phyloP scores from a whole-genome alignment of 2,329 filamentous ascomycete species.

The Colletotrichum lentis region DNA sequence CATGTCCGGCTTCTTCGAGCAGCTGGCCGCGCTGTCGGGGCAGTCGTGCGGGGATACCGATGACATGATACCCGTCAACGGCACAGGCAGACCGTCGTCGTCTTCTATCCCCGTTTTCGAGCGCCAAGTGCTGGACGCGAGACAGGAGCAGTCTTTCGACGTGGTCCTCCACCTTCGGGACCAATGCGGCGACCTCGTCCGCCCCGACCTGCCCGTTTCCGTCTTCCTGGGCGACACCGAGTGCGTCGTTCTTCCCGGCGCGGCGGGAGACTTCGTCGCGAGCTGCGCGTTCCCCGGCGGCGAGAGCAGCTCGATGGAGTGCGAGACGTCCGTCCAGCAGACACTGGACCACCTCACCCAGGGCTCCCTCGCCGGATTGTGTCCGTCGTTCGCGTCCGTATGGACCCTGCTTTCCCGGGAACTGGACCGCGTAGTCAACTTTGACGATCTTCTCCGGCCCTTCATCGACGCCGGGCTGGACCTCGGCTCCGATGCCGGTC shows the following conservation, averaged over 20 bases:
- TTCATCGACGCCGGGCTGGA: constrained; percentile 25
- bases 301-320: constrained; percentile 43
- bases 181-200: constrained; percentile 48
- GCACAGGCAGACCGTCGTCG: constrained; percentile 36
- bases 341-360: constrained; percentile 47
- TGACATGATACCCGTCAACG: constrained; percentile 33
- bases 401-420: constrained; percentile 43
- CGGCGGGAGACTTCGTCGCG: constrained; percentile 40
- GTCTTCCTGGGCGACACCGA: constrained; percentile 46
- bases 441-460: constrained; percentile 20
- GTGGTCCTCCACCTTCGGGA: constrained; percentile 48
- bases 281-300: constrained; percentile 49
- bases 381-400: constrained; percentile 48
- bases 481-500: not conserved
- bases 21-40: constrained; percentile 46
- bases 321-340: constrained; percentile 46
- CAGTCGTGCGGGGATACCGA: constrained; percentile 43
- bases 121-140: not conserved
- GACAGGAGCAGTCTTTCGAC: constrained; percentile 43
- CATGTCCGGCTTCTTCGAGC: constrained; percentile 47
- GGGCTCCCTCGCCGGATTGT: constrained; percentile 49
- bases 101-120: not conserved
- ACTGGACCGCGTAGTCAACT: constrained; percentile 41
- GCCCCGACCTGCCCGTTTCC: constrained; percentile 43
- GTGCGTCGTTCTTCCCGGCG: constrained; percentile 39